Conservation (phyloP, 345 rosid genomes). For the Heritiera littoralis region DNA sequence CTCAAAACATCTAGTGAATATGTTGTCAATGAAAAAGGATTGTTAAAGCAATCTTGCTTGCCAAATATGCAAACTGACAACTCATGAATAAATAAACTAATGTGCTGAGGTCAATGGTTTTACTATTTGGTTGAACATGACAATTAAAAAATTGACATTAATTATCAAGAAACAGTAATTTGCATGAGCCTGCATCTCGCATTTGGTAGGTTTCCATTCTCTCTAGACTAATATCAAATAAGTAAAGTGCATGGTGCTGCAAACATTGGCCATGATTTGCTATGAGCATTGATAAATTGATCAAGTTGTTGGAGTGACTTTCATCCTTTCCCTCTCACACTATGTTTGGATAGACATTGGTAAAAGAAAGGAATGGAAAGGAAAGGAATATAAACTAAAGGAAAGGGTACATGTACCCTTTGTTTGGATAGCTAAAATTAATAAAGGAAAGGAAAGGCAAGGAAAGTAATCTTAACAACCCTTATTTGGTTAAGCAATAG, state of each 20-base stretch:
- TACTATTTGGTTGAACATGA: constrained; percentile 3
- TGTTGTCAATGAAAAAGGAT: background rate
- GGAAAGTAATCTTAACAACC: too few relatives aligned
- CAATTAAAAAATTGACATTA: background rate
- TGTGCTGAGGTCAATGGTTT: background rate
- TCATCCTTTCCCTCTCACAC: too few relatives aligned
- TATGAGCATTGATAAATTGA: background rate
- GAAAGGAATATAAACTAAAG: too few relatives aligned
- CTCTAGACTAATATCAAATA: background rate
- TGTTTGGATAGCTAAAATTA: too few relatives aligned
- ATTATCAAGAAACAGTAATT: background rate
- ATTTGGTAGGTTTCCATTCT: background rate
- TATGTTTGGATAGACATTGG: too few relatives aligned
- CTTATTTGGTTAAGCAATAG: too few relatives aligned
- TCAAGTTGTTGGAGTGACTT: background rate
- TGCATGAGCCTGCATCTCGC: background rate
- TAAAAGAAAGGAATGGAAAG: too few relatives aligned
- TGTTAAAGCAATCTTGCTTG: background rate
- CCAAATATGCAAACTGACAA: background rate
- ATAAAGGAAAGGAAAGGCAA: too few relatives aligned
- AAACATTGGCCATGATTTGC: background rate
- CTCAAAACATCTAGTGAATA: background rate
- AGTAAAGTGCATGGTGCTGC: background rate
- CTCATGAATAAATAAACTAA: background rate
- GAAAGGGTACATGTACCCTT: too few relatives aligned